Percentiles rank a stretch among this genome's conserved stretches.
phyloP scores from a whole-genome alignment of 2,329 filamentous ascomycete species.

The Herpotrichia juniperi region DNA sequence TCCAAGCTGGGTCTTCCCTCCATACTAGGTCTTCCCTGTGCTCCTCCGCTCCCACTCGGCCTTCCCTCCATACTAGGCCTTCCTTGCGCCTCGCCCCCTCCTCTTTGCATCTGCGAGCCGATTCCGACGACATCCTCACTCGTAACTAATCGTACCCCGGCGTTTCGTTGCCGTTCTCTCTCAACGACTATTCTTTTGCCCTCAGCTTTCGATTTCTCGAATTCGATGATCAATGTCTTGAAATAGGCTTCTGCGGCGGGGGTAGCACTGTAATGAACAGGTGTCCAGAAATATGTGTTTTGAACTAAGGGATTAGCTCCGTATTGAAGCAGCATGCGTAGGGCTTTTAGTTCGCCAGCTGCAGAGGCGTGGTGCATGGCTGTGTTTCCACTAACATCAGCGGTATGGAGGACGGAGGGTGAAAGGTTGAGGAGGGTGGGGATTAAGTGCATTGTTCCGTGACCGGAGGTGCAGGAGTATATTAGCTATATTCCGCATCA shows the following conservation, averaged over 20 bases:
- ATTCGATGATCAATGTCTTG: conserved; percentile 74
- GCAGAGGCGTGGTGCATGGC: conserved; percentile 85
- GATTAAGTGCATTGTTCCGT: conserved; percentile 52
- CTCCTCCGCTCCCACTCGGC: too few species aligned
- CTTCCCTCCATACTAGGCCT: too few species aligned
- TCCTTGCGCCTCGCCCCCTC: too few species aligned
- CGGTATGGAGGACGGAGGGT: conserved; percentile 34
- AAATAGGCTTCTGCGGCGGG: conserved; percentile 86
- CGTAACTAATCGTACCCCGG: conserved; percentile 44
- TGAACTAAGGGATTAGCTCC: conserved; percentile 75
- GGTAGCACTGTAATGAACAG: conserved; percentile 81
- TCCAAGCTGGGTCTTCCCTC: too few species aligned
- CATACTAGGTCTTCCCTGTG: too few species aligned
- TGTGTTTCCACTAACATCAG: conserved; percentile 80
- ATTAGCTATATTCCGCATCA: conserved; percentile 42
- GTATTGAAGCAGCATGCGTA: conserved; percentile 77
- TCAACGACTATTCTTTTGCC: conserved; percentile 40
- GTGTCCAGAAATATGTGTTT: conserved; percentile 82
- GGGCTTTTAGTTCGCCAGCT: conserved; percentile 77
- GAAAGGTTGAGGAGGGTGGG: conserved; percentile 41
- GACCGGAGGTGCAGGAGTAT: conserved; percentile 44
- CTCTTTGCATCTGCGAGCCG: conserved; percentile 8
- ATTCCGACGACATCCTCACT: conserved; percentile 38
- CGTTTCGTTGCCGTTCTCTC: conserved; percentile 36
- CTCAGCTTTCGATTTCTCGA: conserved; percentile 65